These are phyloP conservation scores for Phascolomyces articulosus DNA, from an alignment of 371 early-diverging fungal species.

Conservation along the genomic window DNA sequence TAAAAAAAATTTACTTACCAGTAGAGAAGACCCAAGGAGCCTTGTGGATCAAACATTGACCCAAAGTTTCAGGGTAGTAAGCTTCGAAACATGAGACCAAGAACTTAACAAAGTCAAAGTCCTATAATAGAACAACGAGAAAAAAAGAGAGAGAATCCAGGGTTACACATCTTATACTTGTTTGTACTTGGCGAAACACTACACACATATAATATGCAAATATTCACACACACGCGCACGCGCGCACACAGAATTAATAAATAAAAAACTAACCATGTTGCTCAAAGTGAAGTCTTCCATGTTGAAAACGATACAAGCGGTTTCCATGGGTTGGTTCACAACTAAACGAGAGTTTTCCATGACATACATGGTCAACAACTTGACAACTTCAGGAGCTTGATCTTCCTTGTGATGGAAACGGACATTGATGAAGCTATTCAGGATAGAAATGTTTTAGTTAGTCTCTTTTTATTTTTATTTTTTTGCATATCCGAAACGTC, in stretches of 20 bases:
- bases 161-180: background rate
- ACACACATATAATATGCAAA: too few species aligned
- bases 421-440: constrained; percentile 63
- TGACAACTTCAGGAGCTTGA: constrained; percentile 59
- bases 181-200: background rate
- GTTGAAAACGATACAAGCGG: constrained; percentile 86
- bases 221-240: too few species aligned
- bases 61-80: constrained; percentile 91
- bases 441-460: background rate
- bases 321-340: constrained; percentile 74
- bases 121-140: constrained; percentile 36
- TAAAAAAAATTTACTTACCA: constrained; percentile 36
- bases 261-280: constrained; percentile 65
- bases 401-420: constrained; percentile 60
- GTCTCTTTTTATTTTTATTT: background rate
- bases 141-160: too few species aligned
- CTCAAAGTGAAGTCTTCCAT: constrained; percentile 76
- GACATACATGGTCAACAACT: constrained; percentile 70
- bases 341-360: constrained; percentile 86
- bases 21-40: constrained; percentile 87
- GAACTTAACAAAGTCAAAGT: constrained; percentile 81
- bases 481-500: background rate
- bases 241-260: background rate
- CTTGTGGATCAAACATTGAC: constrained; percentile 76
- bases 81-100: constrained; percentile 80